Evolutionary conservation across 164 flowering plant genomes (phyloP), one percentile per base, ranked within the genome.

Genomic region (Protea cynaroides): DNA sequence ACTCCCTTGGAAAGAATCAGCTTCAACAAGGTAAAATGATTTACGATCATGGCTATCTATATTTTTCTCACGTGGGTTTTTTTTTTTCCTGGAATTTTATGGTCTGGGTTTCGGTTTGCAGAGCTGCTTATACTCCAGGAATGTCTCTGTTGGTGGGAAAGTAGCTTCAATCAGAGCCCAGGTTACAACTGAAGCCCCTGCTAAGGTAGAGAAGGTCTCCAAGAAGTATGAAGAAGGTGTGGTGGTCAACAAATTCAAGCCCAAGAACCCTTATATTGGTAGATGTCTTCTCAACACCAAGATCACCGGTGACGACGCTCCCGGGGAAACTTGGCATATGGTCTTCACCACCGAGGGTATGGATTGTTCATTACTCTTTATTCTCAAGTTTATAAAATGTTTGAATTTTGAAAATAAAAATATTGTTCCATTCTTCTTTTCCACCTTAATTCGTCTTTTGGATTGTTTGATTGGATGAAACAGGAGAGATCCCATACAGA

Each of bases 321-420:
- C 98, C 11, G 97, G 98, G 40, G 98, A 94, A 65, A 94, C 98
- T 21, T 91, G 97, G 99, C 99, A 91, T 80, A 94, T 94, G 97
- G 99, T 91, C 69, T 94, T 94, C 84, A 83, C 78, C 86, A 91
- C 97, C 62, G 98, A 91, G 59, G 98, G 98, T 94, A 71, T 44
- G 64, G 46, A 1, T 40, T 91, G 97, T 58, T 55, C 59, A 1
- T 40, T 40, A 8, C 9, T 8, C 8, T 38, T 17, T 43, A 44
- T 43, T 12, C 21, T n/a, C 24, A 25, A 24, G 34, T 29, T 29
- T 14, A 49, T 23, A 21, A 25, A 21, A 51, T 18, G 23, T 6
- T 11, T 59, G 21, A 2, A 43, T 21, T 44, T 19, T 17, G 47
- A 23, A n/a, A n/a, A n/a, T n/a, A n/a, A n/a, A n/a, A n/a, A n/a